A percentile compares a stretch with the other conserved stretches of the same genome.
These are phyloP conservation scores for Marasmius oreades DNA, from an alignment of 1,284 basidiomycete genomes.

Conservation along the genomic window DNA sequence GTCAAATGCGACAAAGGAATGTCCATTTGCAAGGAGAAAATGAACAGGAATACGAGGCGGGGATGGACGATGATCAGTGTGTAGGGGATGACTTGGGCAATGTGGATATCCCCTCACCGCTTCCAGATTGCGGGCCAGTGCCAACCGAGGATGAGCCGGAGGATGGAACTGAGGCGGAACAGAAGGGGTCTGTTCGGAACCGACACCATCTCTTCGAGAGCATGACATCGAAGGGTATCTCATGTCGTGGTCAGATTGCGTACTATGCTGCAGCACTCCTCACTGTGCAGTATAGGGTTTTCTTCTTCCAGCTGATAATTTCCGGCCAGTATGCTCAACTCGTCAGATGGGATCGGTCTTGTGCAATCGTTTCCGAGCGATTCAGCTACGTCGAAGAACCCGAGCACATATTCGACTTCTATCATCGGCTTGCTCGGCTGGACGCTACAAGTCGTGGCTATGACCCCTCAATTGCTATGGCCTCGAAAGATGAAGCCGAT, in stretches of 20 bases:
- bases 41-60: not conserved
- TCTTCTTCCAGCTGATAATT: not conserved
- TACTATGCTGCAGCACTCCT: not conserved
- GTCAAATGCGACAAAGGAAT: not conserved
- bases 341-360: not conserved
- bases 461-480: not conserved
- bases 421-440: not conserved
- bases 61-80: not conserved
- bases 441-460: not conserved
- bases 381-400: not conserved
- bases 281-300: not conserved
- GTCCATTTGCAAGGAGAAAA: not conserved
- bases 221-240: not conserved
- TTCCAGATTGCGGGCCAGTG: not conserved
- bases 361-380: not conserved
- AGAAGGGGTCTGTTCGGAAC: too few species aligned
- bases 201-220: too few species aligned
- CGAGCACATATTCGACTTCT: not conserved
- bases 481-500: not conserved
- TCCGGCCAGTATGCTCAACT: not conserved
- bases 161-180: not conserved
- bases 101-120: not conserved
- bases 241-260: conserved; percentile 1
- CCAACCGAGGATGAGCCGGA: not conserved
- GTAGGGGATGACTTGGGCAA: not conserved